Conservation (phyloP, 257 asterid genomes). For the Mitragyna speciosa region DNA sequence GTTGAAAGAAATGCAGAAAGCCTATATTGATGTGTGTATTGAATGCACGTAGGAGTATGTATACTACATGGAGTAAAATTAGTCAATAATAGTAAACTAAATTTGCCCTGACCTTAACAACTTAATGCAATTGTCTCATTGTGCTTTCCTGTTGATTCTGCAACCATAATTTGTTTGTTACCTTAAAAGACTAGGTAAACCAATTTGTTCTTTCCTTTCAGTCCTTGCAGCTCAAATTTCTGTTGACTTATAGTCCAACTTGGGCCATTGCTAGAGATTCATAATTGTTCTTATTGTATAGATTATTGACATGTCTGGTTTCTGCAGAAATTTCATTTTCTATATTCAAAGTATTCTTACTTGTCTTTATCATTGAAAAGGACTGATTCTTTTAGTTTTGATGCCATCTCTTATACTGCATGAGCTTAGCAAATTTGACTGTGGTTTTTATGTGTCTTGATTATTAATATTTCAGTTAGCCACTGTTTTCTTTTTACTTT, state of each 20-base stretch:
- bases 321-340: background rate
- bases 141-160: background rate
- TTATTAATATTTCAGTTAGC: background rate
- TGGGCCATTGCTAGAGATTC: background rate
- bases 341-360: background rate
- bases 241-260: background rate
- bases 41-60: background rate
- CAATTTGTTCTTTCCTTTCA: background rate
- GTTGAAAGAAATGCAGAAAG: background rate
- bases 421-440: background rate
- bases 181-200: background rate
- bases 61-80: background rate
- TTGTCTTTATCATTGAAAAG: background rate
- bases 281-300: background rate
- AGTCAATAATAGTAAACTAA: background rate
- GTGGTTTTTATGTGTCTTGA: background rate
- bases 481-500: background rate
- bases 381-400: background rate
- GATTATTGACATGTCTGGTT: background rate
- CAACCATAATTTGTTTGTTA: background rate
- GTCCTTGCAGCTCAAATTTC: background rate
- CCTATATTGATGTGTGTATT: background rate
- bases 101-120: background rate
- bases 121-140: background rate
- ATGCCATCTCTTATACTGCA: background rate